Evolutionary conservation across 1,284 basidiomycete genomes (phyloP), one percentile per base, ranked within the genome.

Genomic region (Boletus semigastroideus): DNA sequence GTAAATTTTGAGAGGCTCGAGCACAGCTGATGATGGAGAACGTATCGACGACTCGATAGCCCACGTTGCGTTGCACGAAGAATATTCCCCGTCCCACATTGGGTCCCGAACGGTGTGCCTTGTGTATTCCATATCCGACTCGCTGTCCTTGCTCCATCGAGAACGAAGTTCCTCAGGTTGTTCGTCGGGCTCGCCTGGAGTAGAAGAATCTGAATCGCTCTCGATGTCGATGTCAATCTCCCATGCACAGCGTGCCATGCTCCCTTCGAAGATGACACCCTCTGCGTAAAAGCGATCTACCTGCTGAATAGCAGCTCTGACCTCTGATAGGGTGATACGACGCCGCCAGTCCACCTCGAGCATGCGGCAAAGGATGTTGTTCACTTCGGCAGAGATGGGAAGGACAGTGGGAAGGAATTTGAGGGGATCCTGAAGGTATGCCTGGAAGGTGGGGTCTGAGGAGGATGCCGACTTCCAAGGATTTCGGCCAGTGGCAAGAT

Each of bases 391-490:
- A 19, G 88, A 89, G 60, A 90, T 87, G 13, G 86, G 86, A 49
- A 90, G 83, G 57, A 88, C 84, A 42, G 79, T 85, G 38, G 84
- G 83, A 31, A 90, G 78, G 74, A 88, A 88, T 55, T 75, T 74
- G 42, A 69, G 59, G 33, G 86, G 84, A 58, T 85, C 79, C 54
- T 79, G 78, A 46, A 89, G 76, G 66, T 89, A 89, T 4, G 86
- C 84, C 67, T 83, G 82, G 76, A 90, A 90, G 7, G 86, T 88
- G 49, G 84, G 84, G 65, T 90, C 88, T 54, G 80, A 77, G 13
- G 78, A 74, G 56, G 87, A 89, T n/a, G 97, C 96, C 42, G 93
- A 94, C 73, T 94, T 92, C 97, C 97, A 99, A 20, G 96, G 96
- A 65, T 98, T 98, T 54, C 94, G 87, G 17, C 94, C 94, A 40